Percentiles rank a stretch among this genome's conserved stretches.
phyloP scores from a whole-genome alignment of 2,329 filamentous ascomycete species.

The Xylariaceae sp. region DNA sequence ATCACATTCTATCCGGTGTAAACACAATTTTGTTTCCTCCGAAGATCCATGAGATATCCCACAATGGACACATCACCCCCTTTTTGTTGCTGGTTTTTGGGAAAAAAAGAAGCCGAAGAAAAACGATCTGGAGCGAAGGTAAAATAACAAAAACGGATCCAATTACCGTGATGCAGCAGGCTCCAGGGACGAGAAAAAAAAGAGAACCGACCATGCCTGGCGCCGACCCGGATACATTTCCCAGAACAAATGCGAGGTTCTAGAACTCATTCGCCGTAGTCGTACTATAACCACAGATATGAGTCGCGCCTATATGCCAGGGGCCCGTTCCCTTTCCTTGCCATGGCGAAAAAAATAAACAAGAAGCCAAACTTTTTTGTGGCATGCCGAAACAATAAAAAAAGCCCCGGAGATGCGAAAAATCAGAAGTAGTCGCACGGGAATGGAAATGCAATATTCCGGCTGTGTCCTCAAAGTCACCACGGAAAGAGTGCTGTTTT shows the following conservation, averaged over 20 bases:
- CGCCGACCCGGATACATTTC: constrained; percentile 1
- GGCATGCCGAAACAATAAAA: constrained; percentile 5
- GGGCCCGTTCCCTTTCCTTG: background rate
- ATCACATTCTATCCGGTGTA: constrained; percentile 22
- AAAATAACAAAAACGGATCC: too few species aligned
- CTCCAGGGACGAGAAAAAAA: background rate
- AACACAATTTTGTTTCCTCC: background rate
- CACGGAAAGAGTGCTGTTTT: constrained; percentile 20
- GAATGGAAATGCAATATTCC: background rate
- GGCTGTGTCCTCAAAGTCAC: constrained; percentile 10
- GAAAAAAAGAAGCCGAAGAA: background rate
- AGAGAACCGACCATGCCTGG: background rate
- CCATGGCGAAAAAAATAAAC: constrained; percentile 1
- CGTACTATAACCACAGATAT: constrained; percentile 8
- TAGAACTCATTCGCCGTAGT: background rate
- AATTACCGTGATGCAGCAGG: too few species aligned
- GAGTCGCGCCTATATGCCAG: constrained; percentile 1
- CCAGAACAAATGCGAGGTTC: constrained; percentile 1
- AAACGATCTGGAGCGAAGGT: too few species aligned
- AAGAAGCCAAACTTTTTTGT: too few species aligned
- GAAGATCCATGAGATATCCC: background rate
- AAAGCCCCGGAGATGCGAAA: constrained; percentile 12
- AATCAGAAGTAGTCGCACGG: too few species aligned
- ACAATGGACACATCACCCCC: background rate
- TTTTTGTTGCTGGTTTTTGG: background rate